Evolutionary conservation across 2,329 filamentous ascomycete genomes (phyloP).

Genomic region (Fusarium oligoseptatum): DNA sequence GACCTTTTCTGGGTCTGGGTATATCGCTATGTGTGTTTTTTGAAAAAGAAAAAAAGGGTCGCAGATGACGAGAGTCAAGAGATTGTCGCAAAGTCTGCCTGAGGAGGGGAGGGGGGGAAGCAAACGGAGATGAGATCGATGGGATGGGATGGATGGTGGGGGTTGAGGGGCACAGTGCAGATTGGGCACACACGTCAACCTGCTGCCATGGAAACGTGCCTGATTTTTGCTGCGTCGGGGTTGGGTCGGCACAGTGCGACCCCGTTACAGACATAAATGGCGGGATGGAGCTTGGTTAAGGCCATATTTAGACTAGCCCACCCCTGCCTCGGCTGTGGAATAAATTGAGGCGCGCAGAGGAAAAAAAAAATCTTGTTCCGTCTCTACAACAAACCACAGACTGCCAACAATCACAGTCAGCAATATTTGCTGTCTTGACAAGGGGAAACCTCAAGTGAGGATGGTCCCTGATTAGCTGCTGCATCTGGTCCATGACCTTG

Average conservation of each 20-base stretch:
- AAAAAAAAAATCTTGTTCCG: constrained; percentile 19
- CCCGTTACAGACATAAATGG: constrained; percentile 47
- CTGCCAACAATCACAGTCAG: constrained; percentile 8
- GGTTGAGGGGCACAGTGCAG: constrained; percentile 55
- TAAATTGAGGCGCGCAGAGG: constrained; percentile 31
- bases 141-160: constrained; percentile 42
- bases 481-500: background rate
- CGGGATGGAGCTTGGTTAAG: constrained; percentile 33
- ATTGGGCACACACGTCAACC: constrained; percentile 43
- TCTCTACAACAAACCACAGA: constrained; percentile 18
- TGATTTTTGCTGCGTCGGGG: background rate
- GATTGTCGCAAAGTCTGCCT: constrained; percentile 53
- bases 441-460: constrained; percentile 10
- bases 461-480: constrained; percentile 10
- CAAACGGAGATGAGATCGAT: constrained; percentile 45
- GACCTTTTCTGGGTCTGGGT: constrained; percentile 26
- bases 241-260: constrained; percentile 40
- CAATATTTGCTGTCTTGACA: background rate
- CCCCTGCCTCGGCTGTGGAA: constrained; percentile 12
- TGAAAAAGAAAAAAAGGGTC: background rate
- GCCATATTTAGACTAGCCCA: too few relatives aligned
- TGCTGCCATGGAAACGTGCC: constrained; percentile 28
- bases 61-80: background rate
- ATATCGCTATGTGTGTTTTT: constrained; percentile 20
- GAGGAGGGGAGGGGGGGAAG: constrained; percentile 34